phyloP scores from a whole-genome alignment of 805 yeast genomes.

The Candida anglica region DNA sequence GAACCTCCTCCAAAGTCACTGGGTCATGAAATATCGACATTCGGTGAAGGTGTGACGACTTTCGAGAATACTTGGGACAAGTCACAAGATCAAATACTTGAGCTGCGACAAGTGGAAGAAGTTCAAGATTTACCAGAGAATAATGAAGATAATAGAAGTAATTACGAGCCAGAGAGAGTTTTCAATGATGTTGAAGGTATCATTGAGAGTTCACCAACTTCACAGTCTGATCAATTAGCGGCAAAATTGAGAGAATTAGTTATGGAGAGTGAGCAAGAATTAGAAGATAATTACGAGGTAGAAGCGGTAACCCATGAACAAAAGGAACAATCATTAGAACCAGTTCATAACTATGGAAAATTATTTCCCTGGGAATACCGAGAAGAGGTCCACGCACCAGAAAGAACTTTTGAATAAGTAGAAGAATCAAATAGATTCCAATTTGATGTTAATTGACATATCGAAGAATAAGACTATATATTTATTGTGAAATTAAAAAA shows the following conservation, averaged over 20 bases:
- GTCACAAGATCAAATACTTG: neutral
- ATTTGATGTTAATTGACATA: neutral
- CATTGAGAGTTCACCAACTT: neutral
- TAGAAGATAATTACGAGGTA: constrained; percentile 5
- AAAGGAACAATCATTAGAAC: constrained; percentile 1
- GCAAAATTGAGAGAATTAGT: neutral
- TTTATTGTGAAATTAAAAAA: neutral
- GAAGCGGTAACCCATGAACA: constrained; percentile 3
- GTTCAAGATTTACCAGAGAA: neutral
- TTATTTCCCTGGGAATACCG: constrained; percentile 38
- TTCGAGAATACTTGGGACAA: constrained; percentile 27
- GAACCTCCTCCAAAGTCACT: constrained; percentile 39
- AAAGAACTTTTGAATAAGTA: constrained; percentile 26
- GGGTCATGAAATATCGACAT: neutral
- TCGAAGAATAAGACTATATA: neutral
- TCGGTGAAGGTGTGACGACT: constrained; percentile 2
- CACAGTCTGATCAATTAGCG: neutral
- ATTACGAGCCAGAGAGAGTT: constrained; percentile 43
- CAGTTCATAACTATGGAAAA: constrained; percentile 5
- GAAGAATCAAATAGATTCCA: neutral
- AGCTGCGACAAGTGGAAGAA: neutral
- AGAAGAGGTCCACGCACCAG: constrained; percentile 12
- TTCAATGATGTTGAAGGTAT: constrained; percentile 59
- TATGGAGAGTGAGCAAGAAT: constrained; percentile 4
- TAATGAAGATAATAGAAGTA: neutral